Evolutionary conservation across 2,329 filamentous ascomycete genomes (phyloP).

Genomic region (Fusarium mangiferae): DNA sequence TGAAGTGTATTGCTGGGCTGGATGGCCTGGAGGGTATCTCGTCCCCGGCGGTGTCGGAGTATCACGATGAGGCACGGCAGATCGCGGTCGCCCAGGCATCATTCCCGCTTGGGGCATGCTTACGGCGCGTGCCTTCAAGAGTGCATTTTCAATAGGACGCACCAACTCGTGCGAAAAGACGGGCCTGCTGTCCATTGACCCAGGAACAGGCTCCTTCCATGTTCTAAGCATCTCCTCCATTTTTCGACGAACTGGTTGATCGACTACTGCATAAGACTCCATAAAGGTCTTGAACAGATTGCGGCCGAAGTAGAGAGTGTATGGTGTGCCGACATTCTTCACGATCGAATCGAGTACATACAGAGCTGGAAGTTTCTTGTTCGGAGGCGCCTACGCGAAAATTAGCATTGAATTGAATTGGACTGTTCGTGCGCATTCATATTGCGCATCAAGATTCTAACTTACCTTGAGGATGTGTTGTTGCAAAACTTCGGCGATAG

Average conservation of each 20-base stretch:
- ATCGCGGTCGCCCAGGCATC: slow-evolving; percentile 59
- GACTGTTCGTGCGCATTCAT: not conserved
- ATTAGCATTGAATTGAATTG: slow-evolving; percentile 49
- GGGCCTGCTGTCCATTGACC: slow-evolving; percentile 89
- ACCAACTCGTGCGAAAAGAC: slow-evolving; percentile 91
- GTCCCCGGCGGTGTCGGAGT: slow-evolving; percentile 77
- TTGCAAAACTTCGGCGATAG: slow-evolving; percentile 89
- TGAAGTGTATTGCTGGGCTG: slow-evolving; percentile 44
- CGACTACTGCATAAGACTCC: slow-evolving; percentile 93
- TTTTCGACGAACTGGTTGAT: slow-evolving; percentile 82
- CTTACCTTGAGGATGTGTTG: slow-evolving; percentile 96
- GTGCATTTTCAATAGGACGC: slow-evolving; percentile 89
- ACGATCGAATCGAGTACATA: slow-evolving; percentile 98
- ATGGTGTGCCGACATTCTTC: slow-evolving; percentile 98
- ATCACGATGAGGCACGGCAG: slow-evolving; percentile 70
- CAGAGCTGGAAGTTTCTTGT: slow-evolving; percentile 92
- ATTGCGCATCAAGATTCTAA: not conserved
- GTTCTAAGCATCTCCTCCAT: slow-evolving; percentile 98
- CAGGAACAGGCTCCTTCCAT: slow-evolving; percentile 96
- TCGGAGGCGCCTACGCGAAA: slow-evolving; percentile 76
- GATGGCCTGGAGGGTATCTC: slow-evolving; percentile 44
- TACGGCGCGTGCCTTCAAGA: slow-evolving; percentile 80
- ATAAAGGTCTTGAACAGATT: slow-evolving; percentile 96
- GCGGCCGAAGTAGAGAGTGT: slow-evolving; percentile 92
- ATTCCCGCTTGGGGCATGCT: slow-evolving; percentile 65